Percentiles rank a stretch among this genome's conserved stretches.
Conservation (phyloP, 768 basidiomycete species). For the Daedaleopsis sinensis region DNA sequence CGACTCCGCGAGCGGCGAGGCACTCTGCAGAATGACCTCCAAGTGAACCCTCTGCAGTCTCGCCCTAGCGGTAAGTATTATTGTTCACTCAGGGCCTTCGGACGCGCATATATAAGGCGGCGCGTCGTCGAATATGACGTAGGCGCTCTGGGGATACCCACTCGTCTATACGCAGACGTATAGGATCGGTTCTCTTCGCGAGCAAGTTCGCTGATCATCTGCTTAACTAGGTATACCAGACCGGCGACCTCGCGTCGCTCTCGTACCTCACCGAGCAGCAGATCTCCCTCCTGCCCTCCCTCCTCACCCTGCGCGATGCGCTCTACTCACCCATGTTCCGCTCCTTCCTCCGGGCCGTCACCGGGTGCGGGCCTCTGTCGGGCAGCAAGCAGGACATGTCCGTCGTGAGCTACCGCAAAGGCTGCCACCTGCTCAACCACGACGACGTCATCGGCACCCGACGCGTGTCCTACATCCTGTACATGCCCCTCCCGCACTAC, state of each 20-base stretch:
- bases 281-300: constrained; percentile 75
- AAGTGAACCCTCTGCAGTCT: too few relatives aligned
- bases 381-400: constrained; percentile 95
- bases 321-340: constrained; percentile 89
- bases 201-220: background rate
- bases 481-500: constrained; percentile 82
- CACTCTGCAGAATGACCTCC: too few relatives aligned
- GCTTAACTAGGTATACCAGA: constrained; percentile 84
- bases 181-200: too few relatives aligned
- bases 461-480: constrained; percentile 94
- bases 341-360: constrained; percentile 79
- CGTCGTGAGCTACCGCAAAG: constrained; percentile 87
- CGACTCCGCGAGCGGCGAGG: too few relatives aligned
- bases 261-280: constrained; percentile 82
- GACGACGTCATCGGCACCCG: constrained; percentile 98
- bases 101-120: too few relatives aligned
- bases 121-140: too few relatives aligned
- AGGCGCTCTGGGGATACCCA: too few relatives aligned
- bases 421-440: constrained; percentile 95
- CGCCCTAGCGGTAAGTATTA: too few relatives aligned
- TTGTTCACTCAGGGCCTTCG: too few relatives aligned
- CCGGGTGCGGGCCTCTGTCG: constrained; percentile 90
- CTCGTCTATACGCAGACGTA: too few relatives aligned
- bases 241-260: constrained; percentile 93
- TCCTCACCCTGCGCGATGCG: constrained; percentile 84